Evolutionary conservation across 2,329 filamentous ascomycete species (phyloP), one percentile per base, ranked within the genome.

Genomic region (Aspergillus udagawae): DNA sequence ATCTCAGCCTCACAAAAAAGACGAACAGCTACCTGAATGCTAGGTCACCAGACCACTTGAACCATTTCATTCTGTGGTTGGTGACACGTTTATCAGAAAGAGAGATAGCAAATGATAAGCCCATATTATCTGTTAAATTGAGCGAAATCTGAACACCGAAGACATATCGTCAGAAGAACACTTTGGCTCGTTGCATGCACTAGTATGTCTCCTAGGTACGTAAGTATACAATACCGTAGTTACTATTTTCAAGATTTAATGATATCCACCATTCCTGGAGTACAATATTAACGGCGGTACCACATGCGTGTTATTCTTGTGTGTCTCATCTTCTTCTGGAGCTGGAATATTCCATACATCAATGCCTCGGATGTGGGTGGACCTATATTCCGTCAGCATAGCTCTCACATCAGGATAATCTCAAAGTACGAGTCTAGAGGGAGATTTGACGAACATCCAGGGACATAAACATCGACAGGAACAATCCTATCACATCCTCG

Each of bases 401-500:
- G n/a, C 12, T 49, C 32, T 49, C 32, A 57, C 12, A 59, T 63
- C 59, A 64, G 56, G 52, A 49, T 10, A n/a, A 38, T 14, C 47
- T 28, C 27, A 38, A n/a, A 48, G 12, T 17, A n/a, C 41, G 49
- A 6, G 25, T 6, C 23, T 50, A 38, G 35, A 53, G 28, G n/a
- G 28, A 45, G 54, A 38, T 29, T 48, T 83, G 21, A 86, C 66
- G 83, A 83, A 79, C 89, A 92, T 21, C 89, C 89, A 51, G 89
- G 89, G n/a, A 92, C 89, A 71, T 92, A 92, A 51, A 92, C 84
- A 73, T 92, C 89, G 60, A 92, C 89, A n/a, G 89, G 89, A 28
- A 92, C 87, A 69, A 92, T 88, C 60, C 89, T 80, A 75, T 92
- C 89, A 70, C 88, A 91, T 44, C 89, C 89, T 59, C 89, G 83